These are phyloP conservation scores for Dianthus caryophyllus DNA, from an alignment of 148 eudicot species.

Conservation along the genomic window DNA sequence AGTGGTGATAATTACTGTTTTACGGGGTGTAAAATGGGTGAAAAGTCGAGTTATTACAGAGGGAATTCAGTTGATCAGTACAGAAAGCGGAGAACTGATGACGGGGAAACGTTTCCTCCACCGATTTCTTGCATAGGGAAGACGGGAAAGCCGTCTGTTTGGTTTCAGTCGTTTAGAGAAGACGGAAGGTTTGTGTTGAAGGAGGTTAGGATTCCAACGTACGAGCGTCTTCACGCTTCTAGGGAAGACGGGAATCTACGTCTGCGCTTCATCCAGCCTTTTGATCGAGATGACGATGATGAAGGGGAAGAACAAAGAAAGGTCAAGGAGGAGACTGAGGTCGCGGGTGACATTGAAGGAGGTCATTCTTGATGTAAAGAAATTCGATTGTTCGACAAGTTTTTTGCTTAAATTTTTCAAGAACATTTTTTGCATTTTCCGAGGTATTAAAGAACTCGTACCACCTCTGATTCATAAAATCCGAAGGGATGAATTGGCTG, in stretches of 20 bases:
- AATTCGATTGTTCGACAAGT: conserved; percentile 1
- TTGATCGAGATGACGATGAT: conserved; percentile 34
- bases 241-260: conserved; percentile 74
- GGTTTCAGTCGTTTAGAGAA: conserved; percentile 53
- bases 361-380: conserved; percentile 19
- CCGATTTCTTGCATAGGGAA: conserved; percentile 76
- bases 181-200: conserved; percentile 68
- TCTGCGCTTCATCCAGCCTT: conserved; percentile 44
- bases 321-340: not conserved
- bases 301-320: not conserved
- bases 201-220: conserved; percentile 53
- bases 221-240: conserved; percentile 57
- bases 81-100: conserved; percentile 25
- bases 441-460: not conserved
- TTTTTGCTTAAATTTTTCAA: not conserved
- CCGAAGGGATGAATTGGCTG: conserved; percentile 1
- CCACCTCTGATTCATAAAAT: not conserved
- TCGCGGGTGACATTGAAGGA: conserved; percentile 13
- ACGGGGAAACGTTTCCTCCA: conserved; percentile 60
- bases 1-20: not conserved
- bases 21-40: conserved; percentile 1
- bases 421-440: not conserved
- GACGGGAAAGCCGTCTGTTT: conserved; percentile 63
- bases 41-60: conserved; percentile 10
- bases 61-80: conserved; percentile 18